Conservation (phyloP, 2,329 filamentous ascomycete species). For the Elsinoe ampelina region DNA sequence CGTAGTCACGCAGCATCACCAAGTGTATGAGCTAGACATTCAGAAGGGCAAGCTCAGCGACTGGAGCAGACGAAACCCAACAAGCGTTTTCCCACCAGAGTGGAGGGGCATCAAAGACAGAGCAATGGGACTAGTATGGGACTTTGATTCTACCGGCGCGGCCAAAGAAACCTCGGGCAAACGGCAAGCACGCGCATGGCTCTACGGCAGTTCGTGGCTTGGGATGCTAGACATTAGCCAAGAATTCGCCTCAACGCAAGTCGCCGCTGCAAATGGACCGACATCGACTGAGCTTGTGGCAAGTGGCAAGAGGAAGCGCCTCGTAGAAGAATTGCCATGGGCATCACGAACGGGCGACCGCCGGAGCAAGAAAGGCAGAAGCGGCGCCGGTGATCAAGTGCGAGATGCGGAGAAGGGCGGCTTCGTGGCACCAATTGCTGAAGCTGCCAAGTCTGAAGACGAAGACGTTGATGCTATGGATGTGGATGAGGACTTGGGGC, state of each 20-base stretch:
- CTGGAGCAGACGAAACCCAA: slow-evolving; percentile 78
- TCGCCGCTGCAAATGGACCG: slow-evolving; percentile 19
- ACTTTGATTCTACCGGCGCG: slow-evolving; percentile 32
- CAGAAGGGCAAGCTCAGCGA: slow-evolving; percentile 66
- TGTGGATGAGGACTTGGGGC: slow-evolving; percentile 32
- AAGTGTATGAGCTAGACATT: slow-evolving; percentile 71
- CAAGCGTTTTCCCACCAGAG: slow-evolving; percentile 61
- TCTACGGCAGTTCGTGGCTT: slow-evolving; percentile 78
- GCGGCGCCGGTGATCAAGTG: slow-evolving; percentile 48
- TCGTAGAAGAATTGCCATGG: slow-evolving; percentile 19
- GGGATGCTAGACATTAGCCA: slow-evolving; percentile 82
- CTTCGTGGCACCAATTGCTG: slow-evolving; percentile 25
- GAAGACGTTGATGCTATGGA: slow-evolving; percentile 33
- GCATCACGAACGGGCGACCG: slow-evolving; percentile 21
- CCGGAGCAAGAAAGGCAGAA: slow-evolving; percentile 39
- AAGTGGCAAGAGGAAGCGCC: slow-evolving; percentile 22
- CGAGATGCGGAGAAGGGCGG: slow-evolving; percentile 24
- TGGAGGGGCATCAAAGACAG: slow-evolving; percentile 69
- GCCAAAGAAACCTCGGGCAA: background rate
- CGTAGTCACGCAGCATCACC: slow-evolving; percentile 53
- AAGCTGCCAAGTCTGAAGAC: slow-evolving; percentile 34
- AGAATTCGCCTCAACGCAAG: slow-evolving; percentile 43
- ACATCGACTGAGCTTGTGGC: slow-evolving; percentile 15
- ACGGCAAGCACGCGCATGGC: slow-evolving; percentile 61
- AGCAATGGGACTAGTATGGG: slow-evolving; percentile 79